Evolutionary conservation across 305 asterid species (phyloP), one percentile per base, ranked within the genome.

Genomic region (Solanum aculeatissimum): DNA sequence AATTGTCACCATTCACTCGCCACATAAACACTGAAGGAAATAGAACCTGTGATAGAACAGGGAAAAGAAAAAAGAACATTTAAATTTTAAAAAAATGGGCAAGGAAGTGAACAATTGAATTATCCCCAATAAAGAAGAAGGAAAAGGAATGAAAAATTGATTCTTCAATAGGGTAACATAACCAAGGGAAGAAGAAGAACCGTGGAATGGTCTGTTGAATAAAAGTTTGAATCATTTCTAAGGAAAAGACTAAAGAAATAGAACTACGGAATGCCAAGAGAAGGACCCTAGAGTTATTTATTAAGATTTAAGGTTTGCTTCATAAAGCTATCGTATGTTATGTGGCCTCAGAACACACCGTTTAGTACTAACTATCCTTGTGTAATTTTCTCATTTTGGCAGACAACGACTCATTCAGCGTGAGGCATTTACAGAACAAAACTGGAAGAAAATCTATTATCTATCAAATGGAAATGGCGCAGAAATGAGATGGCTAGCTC

Each of bases 391-490:
- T 51, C 11, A 18, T 51, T 38, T 21, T 77, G 19, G 88, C 94
- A 97, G 99, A 95, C 98, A 93, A 91, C 89, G 98, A 83, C 89
- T 97, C 71, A 95, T 93, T 87, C 89, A 89, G 29, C 90, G 89
- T 5, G 99, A 93, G 10, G 89, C 96, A 21, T 97, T 97, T 88
- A 55, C 99, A 0, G 98, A 94, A 85, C 96, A 93, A 63, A 92
- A 88, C 91, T 97, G 98, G 99, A 97, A 97, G 92, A 97, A 95
- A 91, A 92, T 97, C 25, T 97, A 91, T 90, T 95, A 87, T 88
- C 90, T 95, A 80, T 91, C 98, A 42, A 91, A 97, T 86, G 98
- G 98, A 87, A 97, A 95, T 83, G 99, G 99, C 54, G 84, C 96
- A 23, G 99, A 95, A 93, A 93, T 97, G 92, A 91, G 99, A 85